phyloP scores from a whole-genome alignment of 768 basidiomycete genomes.

The Suillus discolor region DNA sequence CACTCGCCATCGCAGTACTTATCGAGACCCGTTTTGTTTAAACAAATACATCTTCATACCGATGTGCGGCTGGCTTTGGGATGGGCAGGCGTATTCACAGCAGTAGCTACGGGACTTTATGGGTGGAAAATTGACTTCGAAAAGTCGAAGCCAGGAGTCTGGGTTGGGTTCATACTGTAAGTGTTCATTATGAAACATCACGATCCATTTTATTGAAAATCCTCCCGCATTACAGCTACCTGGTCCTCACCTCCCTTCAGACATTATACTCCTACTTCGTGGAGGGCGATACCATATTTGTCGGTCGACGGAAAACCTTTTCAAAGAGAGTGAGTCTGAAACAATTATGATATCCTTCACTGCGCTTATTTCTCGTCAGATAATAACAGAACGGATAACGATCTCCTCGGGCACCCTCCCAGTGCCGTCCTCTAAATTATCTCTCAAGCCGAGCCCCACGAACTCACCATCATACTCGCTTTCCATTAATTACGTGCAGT shows the following conservation, averaged over 20 bases:
- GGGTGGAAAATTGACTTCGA: conserved; percentile 91
- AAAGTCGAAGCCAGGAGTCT: conserved; percentile 78
- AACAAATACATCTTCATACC: conserved; percentile 83
- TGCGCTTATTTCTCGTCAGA: conserved; percentile 45
- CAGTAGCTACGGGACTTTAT: conserved; percentile 80
- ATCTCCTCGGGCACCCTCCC: conserved; percentile 71
- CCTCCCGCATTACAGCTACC: conserved; percentile 54
- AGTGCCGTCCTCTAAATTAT: conserved; percentile 32
- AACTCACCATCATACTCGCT: conserved; percentile 70
- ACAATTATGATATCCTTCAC: neutral
- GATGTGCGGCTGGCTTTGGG: conserved; percentile 88
- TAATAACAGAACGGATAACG: conserved; percentile 88
- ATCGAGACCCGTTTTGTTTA: conserved; percentile 79
- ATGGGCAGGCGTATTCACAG: conserved; percentile 83
- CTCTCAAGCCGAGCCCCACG: conserved; percentile 29
- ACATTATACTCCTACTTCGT: conserved; percentile 85
- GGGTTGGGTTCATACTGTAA: conserved; percentile 76
- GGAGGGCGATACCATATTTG: conserved; percentile 83
- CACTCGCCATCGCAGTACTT: conserved; percentile 60
- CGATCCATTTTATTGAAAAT: conserved; percentile 9
- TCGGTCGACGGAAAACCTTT: conserved; percentile 88
- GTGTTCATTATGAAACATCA: conserved; percentile 33
- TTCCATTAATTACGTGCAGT: conserved; percentile 70
- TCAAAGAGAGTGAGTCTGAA: conserved; percentile 70
- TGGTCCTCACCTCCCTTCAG: conserved; percentile 69